phyloP scores from a whole-genome alignment of 2,329 filamentous ascomycete species.

The Trichoderma cornu-damae region DNA sequence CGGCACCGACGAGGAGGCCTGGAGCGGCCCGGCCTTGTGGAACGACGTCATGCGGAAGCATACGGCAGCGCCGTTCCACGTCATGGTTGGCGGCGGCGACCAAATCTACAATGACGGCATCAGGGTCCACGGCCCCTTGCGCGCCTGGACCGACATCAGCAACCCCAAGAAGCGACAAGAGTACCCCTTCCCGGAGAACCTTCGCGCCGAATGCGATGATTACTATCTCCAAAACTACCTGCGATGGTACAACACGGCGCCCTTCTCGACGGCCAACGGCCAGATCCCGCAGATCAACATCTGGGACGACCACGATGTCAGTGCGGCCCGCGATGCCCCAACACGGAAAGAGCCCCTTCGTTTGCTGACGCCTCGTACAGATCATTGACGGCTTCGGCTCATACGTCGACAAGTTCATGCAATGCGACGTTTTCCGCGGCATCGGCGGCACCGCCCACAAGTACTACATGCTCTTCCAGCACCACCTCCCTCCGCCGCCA shows the following conservation, averaged over 20 bases:
- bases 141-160: constrained; percentile 74
- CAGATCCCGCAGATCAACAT: constrained; percentile 96
- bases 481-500: constrained; percentile 78
- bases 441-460: constrained; percentile 92
- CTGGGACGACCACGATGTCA: constrained; percentile 90
- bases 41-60: constrained; percentile 86
- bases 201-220: constrained; percentile 78
- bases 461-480: constrained; percentile 97
- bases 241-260: constrained; percentile 72
- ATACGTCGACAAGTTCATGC: constrained; percentile 92
- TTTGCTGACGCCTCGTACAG: constrained; percentile 47
- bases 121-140: constrained; percentile 75
- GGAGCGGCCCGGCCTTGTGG: constrained; percentile 90
- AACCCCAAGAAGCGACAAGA: constrained; percentile 79
- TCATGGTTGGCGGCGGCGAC: constrained; percentile 91
- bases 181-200: constrained; percentile 68
- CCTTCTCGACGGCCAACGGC: constrained; percentile 79
- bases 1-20: constrained; percentile 76
- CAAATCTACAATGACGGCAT: constrained; percentile 97
- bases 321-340: constrained; percentile 29
- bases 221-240: constrained; percentile 92
- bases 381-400: constrained; percentile 92
- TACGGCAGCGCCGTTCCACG: constrained; percentile 76
- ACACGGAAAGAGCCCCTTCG: constrained; percentile 14
- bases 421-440: constrained; percentile 83